Percentiles rank a stretch among this genome's conserved stretches.
Evolutionary conservation across 2,329 filamentous ascomycete genomes (phyloP).

Genomic region (Talaromyces funiculosus): DNA sequence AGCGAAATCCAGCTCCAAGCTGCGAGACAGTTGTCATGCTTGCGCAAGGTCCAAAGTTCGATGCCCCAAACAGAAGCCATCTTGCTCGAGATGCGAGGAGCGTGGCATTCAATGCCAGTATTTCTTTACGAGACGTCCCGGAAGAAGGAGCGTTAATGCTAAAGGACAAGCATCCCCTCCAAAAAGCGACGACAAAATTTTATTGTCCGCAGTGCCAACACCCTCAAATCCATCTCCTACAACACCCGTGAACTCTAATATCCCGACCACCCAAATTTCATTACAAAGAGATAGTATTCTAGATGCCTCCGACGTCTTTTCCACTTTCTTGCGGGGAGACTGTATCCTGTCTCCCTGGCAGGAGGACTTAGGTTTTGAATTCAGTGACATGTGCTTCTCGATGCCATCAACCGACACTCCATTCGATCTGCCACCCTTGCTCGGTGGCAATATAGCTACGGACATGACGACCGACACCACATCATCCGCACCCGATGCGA

Average conservation of each 20-base stretch:
- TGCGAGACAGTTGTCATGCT: conserved; percentile 35
- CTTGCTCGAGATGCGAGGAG: conserved; percentile 30
- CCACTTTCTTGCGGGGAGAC: neutral
- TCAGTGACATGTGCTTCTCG: neutral
- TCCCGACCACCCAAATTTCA: neutral
- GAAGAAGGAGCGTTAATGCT: conserved; percentile 18
- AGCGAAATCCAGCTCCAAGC: conserved; percentile 17
- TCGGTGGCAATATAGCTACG: neutral
- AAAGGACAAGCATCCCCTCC: neutral
- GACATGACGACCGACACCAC: neutral
- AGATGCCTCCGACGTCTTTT: neutral
- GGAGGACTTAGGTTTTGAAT: neutral
- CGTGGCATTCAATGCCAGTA: conserved; percentile 28
- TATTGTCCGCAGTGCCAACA: neutral
- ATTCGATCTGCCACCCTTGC: neutral
- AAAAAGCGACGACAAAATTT: neutral
- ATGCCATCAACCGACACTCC: neutral
- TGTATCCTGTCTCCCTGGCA: neutral
- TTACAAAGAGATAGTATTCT: neutral
- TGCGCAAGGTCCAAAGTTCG: conserved; percentile 33
- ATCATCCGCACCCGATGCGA: neutral
- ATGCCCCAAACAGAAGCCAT: conserved; percentile 8
- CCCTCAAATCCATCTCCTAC: neutral
- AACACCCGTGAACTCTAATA: neutral
- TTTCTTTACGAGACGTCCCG: conserved; percentile 25